Percentiles rank a stretch among this genome's conserved stretches.
phyloP scores from a whole-genome alignment of 2,329 filamentous ascomycete species.

The Penicillium sp. region DNA sequence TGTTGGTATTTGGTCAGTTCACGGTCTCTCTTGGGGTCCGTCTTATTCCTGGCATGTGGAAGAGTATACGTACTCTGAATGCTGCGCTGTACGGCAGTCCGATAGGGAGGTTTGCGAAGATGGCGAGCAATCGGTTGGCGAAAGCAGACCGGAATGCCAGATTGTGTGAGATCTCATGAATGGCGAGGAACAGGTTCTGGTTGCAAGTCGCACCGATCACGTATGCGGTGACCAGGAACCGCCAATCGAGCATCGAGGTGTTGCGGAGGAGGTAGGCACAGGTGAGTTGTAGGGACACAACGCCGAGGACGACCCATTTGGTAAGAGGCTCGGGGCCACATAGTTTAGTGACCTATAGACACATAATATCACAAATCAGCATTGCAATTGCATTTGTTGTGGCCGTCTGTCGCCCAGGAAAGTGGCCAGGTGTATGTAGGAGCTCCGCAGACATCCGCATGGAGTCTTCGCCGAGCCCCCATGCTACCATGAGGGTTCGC shows the following conservation, averaged over 20 bases:
- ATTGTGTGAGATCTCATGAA: conserved; percentile 98
- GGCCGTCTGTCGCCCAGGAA: conserved; percentile 2
- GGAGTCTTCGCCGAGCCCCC: neutral
- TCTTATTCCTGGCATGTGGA: neutral
- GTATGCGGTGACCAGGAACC: conserved; percentile 85
- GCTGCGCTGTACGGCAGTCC: conserved; percentile 94
- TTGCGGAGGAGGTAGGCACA: conserved; percentile 76
- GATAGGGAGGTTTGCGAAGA: conserved; percentile 94
- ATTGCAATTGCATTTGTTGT: conserved; percentile 8
- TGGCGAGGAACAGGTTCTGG: conserved; percentile 97
- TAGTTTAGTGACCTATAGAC: conserved; percentile 80
- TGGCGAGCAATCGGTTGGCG: conserved; percentile 81
- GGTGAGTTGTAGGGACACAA: conserved; percentile 77
- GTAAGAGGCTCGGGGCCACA: conserved; percentile 95
- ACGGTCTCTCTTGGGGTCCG: neutral
- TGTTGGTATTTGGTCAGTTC: conserved; percentile 35
- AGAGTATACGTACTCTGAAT: conserved; percentile 66
- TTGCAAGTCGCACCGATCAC: conserved; percentile 91
- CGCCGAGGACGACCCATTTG: conserved; percentile 83
- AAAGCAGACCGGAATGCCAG: conserved; percentile 80
- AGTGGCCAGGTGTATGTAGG: conserved; percentile 3
- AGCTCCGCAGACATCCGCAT: conserved; percentile 8
- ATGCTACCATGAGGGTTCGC: neutral
- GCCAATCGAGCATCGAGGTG: conserved; percentile 76
- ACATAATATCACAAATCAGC: conserved; percentile 13